Evolutionary conservation across 768 basidiomycete species (phyloP).

Genomic region (Steccherinum ochraceum): DNA sequence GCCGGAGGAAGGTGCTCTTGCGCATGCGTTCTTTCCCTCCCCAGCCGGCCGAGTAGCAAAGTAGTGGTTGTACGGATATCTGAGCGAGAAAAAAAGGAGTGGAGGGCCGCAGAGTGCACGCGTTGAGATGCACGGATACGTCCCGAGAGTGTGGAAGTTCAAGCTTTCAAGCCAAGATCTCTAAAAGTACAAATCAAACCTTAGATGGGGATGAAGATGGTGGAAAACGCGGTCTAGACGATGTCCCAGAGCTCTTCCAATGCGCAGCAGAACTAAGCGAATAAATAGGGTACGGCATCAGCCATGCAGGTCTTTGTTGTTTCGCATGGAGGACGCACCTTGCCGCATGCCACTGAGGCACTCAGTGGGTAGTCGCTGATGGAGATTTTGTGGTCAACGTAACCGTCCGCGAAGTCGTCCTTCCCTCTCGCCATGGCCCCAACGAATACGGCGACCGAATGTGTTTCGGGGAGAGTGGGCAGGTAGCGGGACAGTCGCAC

Average conservation of each 20-base stretch:
- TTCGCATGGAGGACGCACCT: slow-evolving; percentile 43
- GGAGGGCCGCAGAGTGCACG: not conserved
- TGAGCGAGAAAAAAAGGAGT: not conserved
- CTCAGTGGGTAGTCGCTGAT: slow-evolving; percentile 93
- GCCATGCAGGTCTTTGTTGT: not conserved
- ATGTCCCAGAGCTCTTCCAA: slow-evolving; percentile 96
- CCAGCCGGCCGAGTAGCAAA: no score
- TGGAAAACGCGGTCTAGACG: no score
- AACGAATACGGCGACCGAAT: slow-evolving; percentile 91
- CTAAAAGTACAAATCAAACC: not conserved
- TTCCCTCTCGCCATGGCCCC: slow-evolving; percentile 97
- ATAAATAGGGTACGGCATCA: slow-evolving; percentile 2
- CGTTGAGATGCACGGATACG: not conserved
- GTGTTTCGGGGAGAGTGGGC: slow-evolving; percentile 78
- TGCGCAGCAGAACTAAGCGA: slow-evolving; percentile 77
- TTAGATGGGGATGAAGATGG: no score
- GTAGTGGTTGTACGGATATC: no score
- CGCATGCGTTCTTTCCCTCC: no score
- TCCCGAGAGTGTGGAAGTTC: not conserved
- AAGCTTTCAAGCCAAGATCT: slow-evolving; percentile 1
- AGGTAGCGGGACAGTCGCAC: slow-evolving; percentile 79
- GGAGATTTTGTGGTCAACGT: slow-evolving; percentile 94
- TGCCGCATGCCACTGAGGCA: slow-evolving; percentile 93
- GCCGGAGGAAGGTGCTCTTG: not conserved
- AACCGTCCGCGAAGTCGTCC: slow-evolving; percentile 94